Evolutionary conservation across 1,284 basidiomycete genomes (phyloP).

Genomic region (Cystobasidium sp.): DNA sequence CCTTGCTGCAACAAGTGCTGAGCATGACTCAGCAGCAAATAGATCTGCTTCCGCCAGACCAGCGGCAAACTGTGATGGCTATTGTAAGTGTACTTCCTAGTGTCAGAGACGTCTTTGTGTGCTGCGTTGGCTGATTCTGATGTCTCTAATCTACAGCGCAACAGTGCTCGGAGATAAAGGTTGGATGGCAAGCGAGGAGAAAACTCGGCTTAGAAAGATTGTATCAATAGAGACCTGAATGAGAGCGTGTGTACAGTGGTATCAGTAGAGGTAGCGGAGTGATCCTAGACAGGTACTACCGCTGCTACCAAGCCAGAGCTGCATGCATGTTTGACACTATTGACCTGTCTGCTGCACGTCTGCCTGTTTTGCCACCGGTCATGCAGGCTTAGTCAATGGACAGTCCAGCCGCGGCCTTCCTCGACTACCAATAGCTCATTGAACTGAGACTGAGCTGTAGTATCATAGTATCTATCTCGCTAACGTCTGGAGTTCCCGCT

Average conservation of each 20-base stretch:
- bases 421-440: no score
- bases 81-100: slow-evolving; percentile 57
- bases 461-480: no score
- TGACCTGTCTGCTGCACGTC: no score
- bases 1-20: slow-evolving; percentile 69
- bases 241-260: not conserved
- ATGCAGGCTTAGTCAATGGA: no score
- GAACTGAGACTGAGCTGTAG: no score
- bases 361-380: no score
- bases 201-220: not conserved
- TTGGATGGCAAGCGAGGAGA: not conserved
- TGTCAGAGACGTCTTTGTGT: not conserved
- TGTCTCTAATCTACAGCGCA: not conserved
- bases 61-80: slow-evolving; percentile 82
- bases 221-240: not conserved
- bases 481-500: no score
- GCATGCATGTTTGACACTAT: no score
- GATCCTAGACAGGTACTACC: no score
- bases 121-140: not conserved
- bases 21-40: slow-evolving; percentile 85
- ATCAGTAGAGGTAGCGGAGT: no score
- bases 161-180: slow-evolving; percentile 8
- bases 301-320: no score
- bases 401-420: no score
- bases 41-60: slow-evolving; percentile 76